Base-by-base conservation (phyloP, 179 eudicot genomes). In the Monotropa hypopitys region DNA sequence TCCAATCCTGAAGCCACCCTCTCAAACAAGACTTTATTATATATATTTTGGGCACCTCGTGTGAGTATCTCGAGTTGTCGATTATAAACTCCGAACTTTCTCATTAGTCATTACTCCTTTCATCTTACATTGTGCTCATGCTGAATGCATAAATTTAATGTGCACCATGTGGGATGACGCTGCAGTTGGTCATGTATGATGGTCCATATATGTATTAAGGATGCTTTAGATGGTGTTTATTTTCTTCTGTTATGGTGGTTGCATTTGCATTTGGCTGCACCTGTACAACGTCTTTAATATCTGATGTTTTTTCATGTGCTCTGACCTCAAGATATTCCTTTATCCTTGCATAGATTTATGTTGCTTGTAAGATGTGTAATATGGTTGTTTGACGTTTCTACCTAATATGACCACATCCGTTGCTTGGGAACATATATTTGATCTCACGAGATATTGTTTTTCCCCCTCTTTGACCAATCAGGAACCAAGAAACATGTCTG, bases 401-500 rank as follows among this genome's bases (percentile, higher is more conserved):
- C 77, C 26, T 74, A 18, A 43, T 54, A 4, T 51, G 26, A 51
- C 50, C 7, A 42, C 20, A 18, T 23, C 61, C 1, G 28, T 54
- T 7, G 21, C 61, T 20, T 6, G 61, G 26, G 26, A 7, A 26
- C 15, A 43, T 49, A 3, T 30, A 40, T 53, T 66, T n/a, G 56
- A 16, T 53, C 76, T 70, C 63, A n/a, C n/a, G n/a, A n/a, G n/a
- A 56, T 50, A 40, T 70, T 23, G 26, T 63, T 46, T 45, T 78
- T 50, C 42, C 71, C 26, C 43, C 47, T 68, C n/a, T 61, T 51
- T 65, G n/a, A 35, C 54, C 33, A 50, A 77, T 76, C 82, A 88
- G 97, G 85, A 86, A 30, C 77, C 86, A 50, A 71, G 54, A 32
- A 77, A 78, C 80, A 72, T 70, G 72, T 75, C 80, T 76, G 88